Conservation (phyloP, 495 filamentous ascomycete species). For the Xylaria grammica region DNA sequence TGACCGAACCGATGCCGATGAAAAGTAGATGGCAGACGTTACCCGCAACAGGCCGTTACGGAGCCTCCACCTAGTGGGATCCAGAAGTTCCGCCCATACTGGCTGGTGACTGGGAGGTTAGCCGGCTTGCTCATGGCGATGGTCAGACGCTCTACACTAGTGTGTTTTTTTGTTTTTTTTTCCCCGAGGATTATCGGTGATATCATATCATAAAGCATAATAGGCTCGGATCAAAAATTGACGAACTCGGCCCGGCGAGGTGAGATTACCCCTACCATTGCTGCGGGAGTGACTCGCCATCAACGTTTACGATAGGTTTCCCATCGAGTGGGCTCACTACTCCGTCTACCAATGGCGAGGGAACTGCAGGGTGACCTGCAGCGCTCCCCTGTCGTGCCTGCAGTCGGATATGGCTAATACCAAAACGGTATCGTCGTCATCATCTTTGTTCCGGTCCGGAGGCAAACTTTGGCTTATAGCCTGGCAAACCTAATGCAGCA, state of each 20-base stretch:
- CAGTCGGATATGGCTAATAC: neutral
- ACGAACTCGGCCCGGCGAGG: conserved; percentile 6
- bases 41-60: neutral
- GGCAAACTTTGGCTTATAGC: neutral
- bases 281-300: neutral
- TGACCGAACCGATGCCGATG: conserved; percentile 18
- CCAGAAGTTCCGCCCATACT: neutral
- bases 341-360: conserved; percentile 5
- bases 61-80: neutral
- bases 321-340: conserved; percentile 3
- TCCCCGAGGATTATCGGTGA: neutral
- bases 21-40: neutral
- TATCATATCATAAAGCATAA: neutral
- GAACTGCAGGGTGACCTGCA: conserved; percentile 12
- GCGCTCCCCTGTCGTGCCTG: conserved; percentile 9
- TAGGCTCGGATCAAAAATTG: neutral
- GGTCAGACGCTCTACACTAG: neutral
- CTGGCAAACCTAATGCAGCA: neutral
- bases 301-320: conserved; percentile 7
- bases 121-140: neutral
- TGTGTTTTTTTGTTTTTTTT: too few relatives aligned
- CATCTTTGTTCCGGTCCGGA: neutral
- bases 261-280: conserved; percentile 12
- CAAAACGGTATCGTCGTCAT: neutral
- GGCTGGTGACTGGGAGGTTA: neutral